phyloP scores from a whole-genome alignment of 2,329 filamentous ascomycete genomes.

The Fusarium sp. region DNA sequence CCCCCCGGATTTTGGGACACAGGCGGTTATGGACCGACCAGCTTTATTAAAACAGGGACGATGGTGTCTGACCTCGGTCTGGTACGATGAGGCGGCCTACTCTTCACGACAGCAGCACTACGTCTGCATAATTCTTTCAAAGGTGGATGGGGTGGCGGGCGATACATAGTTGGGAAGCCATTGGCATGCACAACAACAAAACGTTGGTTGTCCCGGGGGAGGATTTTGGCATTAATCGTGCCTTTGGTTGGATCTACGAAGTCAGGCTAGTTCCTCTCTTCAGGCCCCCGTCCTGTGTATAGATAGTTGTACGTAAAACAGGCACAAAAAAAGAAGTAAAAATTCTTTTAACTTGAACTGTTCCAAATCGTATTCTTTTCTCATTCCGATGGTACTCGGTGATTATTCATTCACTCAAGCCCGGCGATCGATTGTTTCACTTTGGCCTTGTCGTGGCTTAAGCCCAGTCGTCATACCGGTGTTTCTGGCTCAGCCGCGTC shows the following conservation, averaged over 20 bases:
- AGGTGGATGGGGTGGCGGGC: conserved; percentile 30
- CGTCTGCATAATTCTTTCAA: conserved; percentile 46
- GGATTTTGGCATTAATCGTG: conserved; percentile 35
- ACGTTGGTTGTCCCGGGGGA: conserved; percentile 37
- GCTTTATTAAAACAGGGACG: conserved; percentile 34
- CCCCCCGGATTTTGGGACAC: conserved; percentile 35
- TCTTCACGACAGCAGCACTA: conserved; percentile 41
- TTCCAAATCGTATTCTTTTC: conserved; percentile 26
- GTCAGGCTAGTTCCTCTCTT: conserved; percentile 37
- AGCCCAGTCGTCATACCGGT: neutral
- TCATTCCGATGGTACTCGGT: neutral
- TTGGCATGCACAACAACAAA: conserved; percentile 10
- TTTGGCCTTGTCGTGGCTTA: neutral
- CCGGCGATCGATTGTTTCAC: neutral
- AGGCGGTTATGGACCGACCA: conserved; percentile 22
- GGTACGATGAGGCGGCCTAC: conserved; percentile 43
- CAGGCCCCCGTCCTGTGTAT: conserved; percentile 46
- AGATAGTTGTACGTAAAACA: conserved; percentile 51
- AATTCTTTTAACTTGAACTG: conserved; percentile 40
- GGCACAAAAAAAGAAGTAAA: conserved; percentile 51
- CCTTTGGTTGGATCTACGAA: conserved; percentile 35
- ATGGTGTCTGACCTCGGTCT: conserved; percentile 42
- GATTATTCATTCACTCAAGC: neutral
- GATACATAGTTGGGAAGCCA: conserved; percentile 14
- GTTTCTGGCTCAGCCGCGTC: neutral